Conservation (phyloP, 805 yeast species). For the Pichia thaimueangensis region DNA sequence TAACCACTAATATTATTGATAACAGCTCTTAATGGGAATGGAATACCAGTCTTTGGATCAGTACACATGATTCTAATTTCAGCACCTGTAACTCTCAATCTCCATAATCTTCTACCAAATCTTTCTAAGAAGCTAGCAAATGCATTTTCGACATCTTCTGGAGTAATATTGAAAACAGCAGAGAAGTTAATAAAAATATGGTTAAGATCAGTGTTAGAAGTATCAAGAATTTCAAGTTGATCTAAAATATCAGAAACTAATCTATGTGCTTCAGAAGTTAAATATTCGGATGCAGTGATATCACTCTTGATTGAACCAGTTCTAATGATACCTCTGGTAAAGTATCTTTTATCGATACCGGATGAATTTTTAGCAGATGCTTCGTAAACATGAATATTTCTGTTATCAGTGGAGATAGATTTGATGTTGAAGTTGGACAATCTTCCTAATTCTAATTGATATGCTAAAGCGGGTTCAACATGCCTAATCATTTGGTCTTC, state of each 20-base stretch:
- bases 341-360: constrained; percentile 83
- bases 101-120: constrained; percentile 94
- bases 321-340: constrained; percentile 94
- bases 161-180: constrained; percentile 89
- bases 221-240: constrained; percentile 88
- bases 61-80: constrained; percentile 95
- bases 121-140: constrained; percentile 97
- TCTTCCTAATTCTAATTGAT: constrained; percentile 92
- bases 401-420: constrained; percentile 92
- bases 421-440: constrained; percentile 91
- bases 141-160: constrained; percentile 95
- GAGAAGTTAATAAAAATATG: constrained; percentile 96
- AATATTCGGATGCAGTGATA: constrained; percentile 84
- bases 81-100: constrained; percentile 94
- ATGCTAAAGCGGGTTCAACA: constrained; percentile 96
- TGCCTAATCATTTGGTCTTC: constrained; percentile 96
- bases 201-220: constrained; percentile 91
- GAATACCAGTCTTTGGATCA: constrained; percentile 78
- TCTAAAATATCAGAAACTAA: constrained; percentile 94
- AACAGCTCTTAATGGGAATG: constrained; percentile 94
- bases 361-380: constrained; percentile 92
- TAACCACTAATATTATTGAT: constrained; percentile 96
- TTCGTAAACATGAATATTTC: constrained; percentile 96
- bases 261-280: constrained; percentile 93
- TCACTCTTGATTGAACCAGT: constrained; percentile 94